Conservation (phyloP, 208 protist genomes). For the Porcisia deanei region DNA sequence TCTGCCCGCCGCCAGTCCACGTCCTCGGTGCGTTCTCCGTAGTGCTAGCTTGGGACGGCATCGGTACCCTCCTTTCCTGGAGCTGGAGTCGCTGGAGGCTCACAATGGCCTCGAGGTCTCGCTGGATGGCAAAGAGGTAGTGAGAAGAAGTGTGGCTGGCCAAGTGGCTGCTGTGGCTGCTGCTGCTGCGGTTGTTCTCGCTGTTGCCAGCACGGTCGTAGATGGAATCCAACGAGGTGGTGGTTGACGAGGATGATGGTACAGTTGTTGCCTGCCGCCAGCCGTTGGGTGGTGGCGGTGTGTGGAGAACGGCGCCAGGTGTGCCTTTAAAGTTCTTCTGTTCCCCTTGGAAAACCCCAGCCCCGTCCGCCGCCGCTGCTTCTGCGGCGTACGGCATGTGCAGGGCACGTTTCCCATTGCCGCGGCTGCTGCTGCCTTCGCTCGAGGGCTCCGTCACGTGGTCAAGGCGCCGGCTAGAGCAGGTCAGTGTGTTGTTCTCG, state of each 20-base stretch:
- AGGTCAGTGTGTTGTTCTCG: background rate
- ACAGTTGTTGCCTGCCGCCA: background rate
- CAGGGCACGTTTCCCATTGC: background rate
- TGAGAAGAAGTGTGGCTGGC: slow-evolving; percentile 24
- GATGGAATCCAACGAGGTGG: background rate
- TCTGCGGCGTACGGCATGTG: background rate
- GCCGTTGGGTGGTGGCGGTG: background rate
- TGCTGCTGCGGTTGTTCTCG: background rate
- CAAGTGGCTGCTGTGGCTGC: background rate
- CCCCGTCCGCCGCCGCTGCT: background rate
- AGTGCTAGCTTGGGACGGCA: background rate
- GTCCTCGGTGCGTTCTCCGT: too few relatives aligned
- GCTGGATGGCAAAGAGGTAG: slow-evolving; percentile 29
- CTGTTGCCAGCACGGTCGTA: background rate
- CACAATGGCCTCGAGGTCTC: slow-evolving; percentile 29
- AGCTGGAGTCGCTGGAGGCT: slow-evolving; percentile 32
- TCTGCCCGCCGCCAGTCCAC: background rate
- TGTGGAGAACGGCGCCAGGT: background rate
- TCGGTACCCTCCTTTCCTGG: background rate
- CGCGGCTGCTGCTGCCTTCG: background rate
- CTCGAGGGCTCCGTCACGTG: background rate
- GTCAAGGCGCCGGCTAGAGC: background rate
- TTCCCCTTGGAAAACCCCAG: background rate
- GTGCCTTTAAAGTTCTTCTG: background rate
- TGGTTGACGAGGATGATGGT: background rate